Evolutionary conservation across 306 rosid genomes (phyloP).

Genomic region (Morella rubra): DNA sequence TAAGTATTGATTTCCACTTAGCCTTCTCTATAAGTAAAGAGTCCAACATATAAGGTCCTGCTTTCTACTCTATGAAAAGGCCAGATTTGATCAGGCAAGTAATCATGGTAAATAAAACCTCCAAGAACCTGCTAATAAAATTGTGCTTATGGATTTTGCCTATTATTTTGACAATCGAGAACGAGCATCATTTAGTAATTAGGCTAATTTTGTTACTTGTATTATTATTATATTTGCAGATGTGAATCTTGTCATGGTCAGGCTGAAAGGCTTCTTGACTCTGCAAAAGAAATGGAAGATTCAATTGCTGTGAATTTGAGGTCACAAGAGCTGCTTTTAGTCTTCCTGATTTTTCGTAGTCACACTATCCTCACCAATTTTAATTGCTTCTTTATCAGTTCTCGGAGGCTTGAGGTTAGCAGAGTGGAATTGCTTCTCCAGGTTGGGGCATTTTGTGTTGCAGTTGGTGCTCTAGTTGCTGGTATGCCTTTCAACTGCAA

Average conservation of each 20-base stretch:
- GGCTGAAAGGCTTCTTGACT: slow-evolving; percentile 98
- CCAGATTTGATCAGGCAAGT: background rate
- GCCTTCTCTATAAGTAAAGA: background rate
- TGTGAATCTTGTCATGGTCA: slow-evolving; percentile 98
- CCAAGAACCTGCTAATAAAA: slow-evolving; percentile 1
- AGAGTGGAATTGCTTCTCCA: slow-evolving; percentile 94
- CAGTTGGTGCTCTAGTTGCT: slow-evolving; percentile 88
- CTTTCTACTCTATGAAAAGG: background rate
- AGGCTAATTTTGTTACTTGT: slow-evolving; percentile 23
- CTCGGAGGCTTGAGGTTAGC: slow-evolving; percentile 98
- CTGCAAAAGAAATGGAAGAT: slow-evolving; percentile 99
- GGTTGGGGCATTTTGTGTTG: slow-evolving; percentile 96
- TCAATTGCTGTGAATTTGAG: slow-evolving; percentile 94
- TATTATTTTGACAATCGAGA: slow-evolving; percentile 11
- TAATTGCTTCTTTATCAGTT: slow-evolving; percentile 49
- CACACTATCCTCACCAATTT: slow-evolving; percentile 10
- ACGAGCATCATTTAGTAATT: background rate
- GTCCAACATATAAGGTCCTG: background rate
- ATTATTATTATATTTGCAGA: slow-evolving; percentile 50
- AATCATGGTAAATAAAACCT: background rate
- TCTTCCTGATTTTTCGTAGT: slow-evolving; percentile 3
- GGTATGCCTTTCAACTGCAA: slow-evolving; percentile 43
- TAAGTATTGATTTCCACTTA: background rate
- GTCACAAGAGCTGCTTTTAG: slow-evolving; percentile 36
- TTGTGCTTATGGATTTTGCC: background rate